Percentiles rank a stretch among this genome's conserved stretches.
These are phyloP conservation scores for Lecanicillium sp. DNA, from an alignment of 2,329 filamentous ascomycete species.

Conservation along the genomic window DNA sequence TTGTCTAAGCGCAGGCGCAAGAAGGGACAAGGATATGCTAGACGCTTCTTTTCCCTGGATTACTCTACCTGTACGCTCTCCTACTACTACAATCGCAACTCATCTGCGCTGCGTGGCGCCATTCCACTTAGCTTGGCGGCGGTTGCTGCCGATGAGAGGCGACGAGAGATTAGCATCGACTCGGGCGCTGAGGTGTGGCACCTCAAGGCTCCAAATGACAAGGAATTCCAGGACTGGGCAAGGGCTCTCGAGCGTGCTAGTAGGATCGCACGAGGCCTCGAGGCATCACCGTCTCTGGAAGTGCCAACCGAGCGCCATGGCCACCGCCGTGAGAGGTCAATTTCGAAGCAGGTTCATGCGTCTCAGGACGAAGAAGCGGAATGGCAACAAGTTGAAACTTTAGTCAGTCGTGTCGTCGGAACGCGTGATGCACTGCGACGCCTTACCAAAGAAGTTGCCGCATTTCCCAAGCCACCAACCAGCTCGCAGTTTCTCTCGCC, in stretches of 20 bases:
- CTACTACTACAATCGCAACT: conserved; percentile 92
- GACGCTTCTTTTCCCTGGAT: conserved; percentile 92
- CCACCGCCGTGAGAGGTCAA: conserved; percentile 13
- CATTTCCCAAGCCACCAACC: conserved; percentile 24
- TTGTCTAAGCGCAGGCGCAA: conserved; percentile 87
- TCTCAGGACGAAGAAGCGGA: conserved; percentile 60
- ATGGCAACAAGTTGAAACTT: conserved; percentile 77
- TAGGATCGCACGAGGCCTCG: conserved; percentile 49
- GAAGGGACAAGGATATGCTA: conserved; percentile 86
- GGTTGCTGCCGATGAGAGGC: conserved; percentile 79
- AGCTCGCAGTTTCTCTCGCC: conserved; percentile 31
- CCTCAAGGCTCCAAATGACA: conserved; percentile 69
- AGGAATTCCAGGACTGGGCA: conserved; percentile 85
- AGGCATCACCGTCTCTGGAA: conserved; percentile 23
- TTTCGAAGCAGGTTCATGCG: conserved; percentile 1
- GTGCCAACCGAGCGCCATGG: conserved; percentile 11
- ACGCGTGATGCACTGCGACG: conserved; percentile 82
- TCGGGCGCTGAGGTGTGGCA: conserved; percentile 98
- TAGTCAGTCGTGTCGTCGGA: conserved; percentile 80
- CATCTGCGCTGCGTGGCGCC: conserved; percentile 82
- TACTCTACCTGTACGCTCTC: conserved; percentile 90
- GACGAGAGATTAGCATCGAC: conserved; percentile 90
- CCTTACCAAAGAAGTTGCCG: conserved; percentile 76
- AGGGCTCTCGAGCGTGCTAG: conserved; percentile 77
- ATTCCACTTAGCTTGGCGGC: conserved; percentile 88